Conservation (phyloP, 2,329 filamentous ascomycete genomes). For the Ampelomyces quisqualis region DNA sequence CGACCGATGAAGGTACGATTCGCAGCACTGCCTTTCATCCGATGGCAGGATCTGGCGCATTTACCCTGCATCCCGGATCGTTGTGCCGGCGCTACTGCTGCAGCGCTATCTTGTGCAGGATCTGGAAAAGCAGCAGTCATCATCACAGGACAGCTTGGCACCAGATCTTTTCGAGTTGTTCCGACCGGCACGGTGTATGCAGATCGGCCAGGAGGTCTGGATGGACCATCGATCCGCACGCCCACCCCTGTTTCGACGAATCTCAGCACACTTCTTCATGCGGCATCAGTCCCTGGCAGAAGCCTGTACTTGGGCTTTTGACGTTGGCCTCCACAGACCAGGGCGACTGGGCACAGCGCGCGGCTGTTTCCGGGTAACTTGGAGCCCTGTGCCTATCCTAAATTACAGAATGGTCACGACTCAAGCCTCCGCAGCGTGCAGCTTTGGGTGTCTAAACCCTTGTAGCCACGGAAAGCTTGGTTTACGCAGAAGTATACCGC, state of each 20-base stretch:
- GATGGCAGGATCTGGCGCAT: slow-evolving; percentile 14
- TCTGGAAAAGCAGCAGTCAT: slow-evolving; percentile 33
- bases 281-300: slow-evolving; percentile 28
- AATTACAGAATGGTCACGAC: slow-evolving; percentile 28
- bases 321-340: slow-evolving; percentile 24
- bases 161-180: slow-evolving; percentile 34
- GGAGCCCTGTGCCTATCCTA: slow-evolving; percentile 27
- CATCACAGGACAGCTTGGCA: slow-evolving; percentile 21
- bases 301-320: slow-evolving; percentile 9
- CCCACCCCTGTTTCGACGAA: slow-evolving; percentile 23
- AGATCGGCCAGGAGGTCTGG: slow-evolving; percentile 32
- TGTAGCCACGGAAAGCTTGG: slow-evolving; percentile 29
- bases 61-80: slow-evolving; percentile 31
- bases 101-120: slow-evolving; percentile 31
- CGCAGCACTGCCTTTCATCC: slow-evolving; percentile 13
- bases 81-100: slow-evolving; percentile 31
- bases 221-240: slow-evolving; percentile 29
- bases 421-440: slow-evolving; percentile 23
- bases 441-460: slow-evolving; percentile 20
- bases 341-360: slow-evolving; percentile 26
- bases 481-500: slow-evolving; percentile 32
- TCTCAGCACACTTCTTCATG: too few relatives aligned
- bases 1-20: slow-evolving; percentile 16
- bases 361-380: slow-evolving; percentile 28
- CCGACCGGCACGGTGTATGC: slow-evolving; percentile 12